Evolutionary conservation across 2,329 filamentous ascomycete species (phyloP), one percentile per base, ranked within the genome.

Genomic region (Dothidotthia symphoricarpi): DNA sequence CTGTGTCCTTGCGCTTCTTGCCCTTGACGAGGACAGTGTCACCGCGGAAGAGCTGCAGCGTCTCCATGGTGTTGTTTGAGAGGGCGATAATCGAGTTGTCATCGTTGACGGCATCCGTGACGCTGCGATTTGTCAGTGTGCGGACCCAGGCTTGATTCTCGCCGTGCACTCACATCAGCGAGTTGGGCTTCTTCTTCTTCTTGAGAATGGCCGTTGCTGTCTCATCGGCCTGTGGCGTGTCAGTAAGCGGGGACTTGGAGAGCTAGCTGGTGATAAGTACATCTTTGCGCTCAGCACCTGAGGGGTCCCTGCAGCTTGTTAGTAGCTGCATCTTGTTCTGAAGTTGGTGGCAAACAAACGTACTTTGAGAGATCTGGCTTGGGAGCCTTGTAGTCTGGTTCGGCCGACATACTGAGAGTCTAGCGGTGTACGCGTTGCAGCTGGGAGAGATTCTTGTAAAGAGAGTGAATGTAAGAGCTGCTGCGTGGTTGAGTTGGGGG

Each of bases 121-220:
- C 93, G 75, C 89, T 95, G 63, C 42, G 36, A 51, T 10, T n/a
- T 33, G 55, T 73, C 47, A 73, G 60, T 46, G 45, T 39, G 26
- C 8, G 13, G 19, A 6, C 5, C 9, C 19, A 9, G 9, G 5
- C 9, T 22, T 3, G 2, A 2, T 2, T 30, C 12, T 16, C 26
- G 15, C 3, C 22, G 6, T 8, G 4, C 57, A 70, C 84, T 69
- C 78, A 95, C 89, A 98, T 95, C 69, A 98, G 75, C 66, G 91
- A 94, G 75, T 98, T 98, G 61, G 90, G 90, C 88, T 98, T 98
- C 90, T 98, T 98, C 86, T 98, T 98, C 81, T 97, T 97, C 78
- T 96, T 97, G 64, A 98, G 81, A 61, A 98, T 98, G 56, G 93
- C 93, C 30, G 93, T 98, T 36, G 93, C 82, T 47, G 85, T 88